Evolutionary conservation across 1,284 basidiomycete species (phyloP).

Genomic region (Cutaneotrichosporon dermatis): DNA sequence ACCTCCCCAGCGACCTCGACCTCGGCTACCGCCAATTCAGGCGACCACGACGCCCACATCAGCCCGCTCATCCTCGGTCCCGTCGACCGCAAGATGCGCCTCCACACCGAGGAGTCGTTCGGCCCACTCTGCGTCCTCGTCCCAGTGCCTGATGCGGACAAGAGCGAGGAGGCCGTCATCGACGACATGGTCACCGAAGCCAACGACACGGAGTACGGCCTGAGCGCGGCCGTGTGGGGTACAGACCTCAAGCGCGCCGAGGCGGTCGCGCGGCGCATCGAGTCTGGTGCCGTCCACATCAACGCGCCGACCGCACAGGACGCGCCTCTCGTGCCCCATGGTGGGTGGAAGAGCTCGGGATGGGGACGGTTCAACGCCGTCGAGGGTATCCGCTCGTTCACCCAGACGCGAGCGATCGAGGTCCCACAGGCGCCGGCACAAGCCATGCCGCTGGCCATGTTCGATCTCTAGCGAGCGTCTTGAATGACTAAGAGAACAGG

Average conservation of each 20-base stretch:
- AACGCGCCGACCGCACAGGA: constrained; percentile 18
- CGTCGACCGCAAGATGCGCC: constrained; percentile 55
- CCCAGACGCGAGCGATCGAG: constrained; percentile 17
- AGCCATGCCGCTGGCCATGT: constrained; percentile 14
- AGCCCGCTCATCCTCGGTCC: constrained; percentile 55
- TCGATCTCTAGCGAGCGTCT: constrained; percentile 8
- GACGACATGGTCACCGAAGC: constrained; percentile 52
- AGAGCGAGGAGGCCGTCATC: constrained; percentile 37
- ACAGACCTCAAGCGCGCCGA: constrained; percentile 53
- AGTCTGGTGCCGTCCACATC: constrained; percentile 27
- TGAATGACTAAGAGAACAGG: too few relatives aligned
- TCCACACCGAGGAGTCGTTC: constrained; percentile 60
- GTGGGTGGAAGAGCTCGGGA: constrained; percentile 27
- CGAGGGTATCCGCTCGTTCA: constrained; percentile 25
- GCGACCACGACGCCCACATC: constrained; percentile 50
- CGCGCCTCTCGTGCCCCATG: constrained; percentile 17
- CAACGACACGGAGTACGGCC: constrained; percentile 56
- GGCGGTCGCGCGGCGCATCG: constrained; percentile 54
- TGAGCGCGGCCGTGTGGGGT: constrained; percentile 58
- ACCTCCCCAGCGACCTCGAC: too few relatives aligned
- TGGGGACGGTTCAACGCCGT: constrained; percentile 34
- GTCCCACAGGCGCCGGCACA: constrained; percentile 1
- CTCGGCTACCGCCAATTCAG: neutral
- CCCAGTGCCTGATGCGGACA: constrained; percentile 17
- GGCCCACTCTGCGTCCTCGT: constrained; percentile 54